phyloP scores from a whole-genome alignment of 2,329 filamentous ascomycete species.

The Exophiala mesophila region DNA sequence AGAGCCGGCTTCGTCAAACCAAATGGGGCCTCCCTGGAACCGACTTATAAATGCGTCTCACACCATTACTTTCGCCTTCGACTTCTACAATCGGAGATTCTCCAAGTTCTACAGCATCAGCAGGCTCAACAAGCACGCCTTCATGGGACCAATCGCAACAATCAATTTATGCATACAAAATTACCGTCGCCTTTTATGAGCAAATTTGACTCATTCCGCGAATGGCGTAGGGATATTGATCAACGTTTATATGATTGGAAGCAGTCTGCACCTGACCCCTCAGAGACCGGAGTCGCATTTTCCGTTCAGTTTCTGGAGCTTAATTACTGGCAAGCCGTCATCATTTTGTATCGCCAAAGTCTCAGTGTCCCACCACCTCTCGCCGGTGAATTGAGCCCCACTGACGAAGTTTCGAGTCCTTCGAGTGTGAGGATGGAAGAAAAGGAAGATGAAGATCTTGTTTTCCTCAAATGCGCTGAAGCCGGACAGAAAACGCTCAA shows the following conservation, averaged over 20 bases:
- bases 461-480: constrained; percentile 92
- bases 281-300: constrained; percentile 81
- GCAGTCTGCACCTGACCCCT: constrained; percentile 67
- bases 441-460: constrained; percentile 73
- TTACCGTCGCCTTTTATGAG: constrained; percentile 80
- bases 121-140: constrained; percentile 75
- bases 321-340: constrained; percentile 96
- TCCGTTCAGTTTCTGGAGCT: constrained; percentile 85
- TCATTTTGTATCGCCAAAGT: constrained; percentile 91
- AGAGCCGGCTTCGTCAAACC: constrained; percentile 65
- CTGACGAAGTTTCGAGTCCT: constrained; percentile 56
- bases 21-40: constrained; percentile 52
- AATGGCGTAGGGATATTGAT: constrained; percentile 86
- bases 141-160: constrained; percentile 58
- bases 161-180: constrained; percentile 70
- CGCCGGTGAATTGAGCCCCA: constrained; percentile 65
- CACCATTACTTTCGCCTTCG: constrained; percentile 89
- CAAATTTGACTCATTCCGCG: constrained; percentile 77
- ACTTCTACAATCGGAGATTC: constrained; percentile 85
- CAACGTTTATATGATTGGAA: constrained; percentile 81
- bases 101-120: constrained; percentile 89
- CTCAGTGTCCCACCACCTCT: constrained; percentile 79
- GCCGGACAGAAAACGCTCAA: constrained; percentile 89
- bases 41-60: constrained; percentile 85
- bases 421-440: constrained; percentile 42